Percentiles rank a stretch among this genome's conserved stretches.
Conservation (phyloP, 2,329 filamentous ascomycete species). For the Arthrobotrys iridis region DNA sequence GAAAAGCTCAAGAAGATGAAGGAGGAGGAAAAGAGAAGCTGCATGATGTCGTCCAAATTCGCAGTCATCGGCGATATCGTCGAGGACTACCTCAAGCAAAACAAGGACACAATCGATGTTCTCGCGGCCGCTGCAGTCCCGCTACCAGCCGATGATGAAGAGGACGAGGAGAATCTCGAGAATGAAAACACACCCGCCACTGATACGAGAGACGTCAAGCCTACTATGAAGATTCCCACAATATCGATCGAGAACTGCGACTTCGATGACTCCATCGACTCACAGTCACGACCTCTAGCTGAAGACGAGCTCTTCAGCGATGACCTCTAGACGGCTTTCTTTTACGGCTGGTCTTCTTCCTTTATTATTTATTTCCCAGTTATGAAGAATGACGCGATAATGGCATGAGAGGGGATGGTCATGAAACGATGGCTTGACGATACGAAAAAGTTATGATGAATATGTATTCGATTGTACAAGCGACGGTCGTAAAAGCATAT, state of each 20-base stretch:
- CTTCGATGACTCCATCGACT: conserved; percentile 15
- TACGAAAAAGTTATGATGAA: conserved; percentile 30
- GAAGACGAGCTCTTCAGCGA: conserved; percentile 43
- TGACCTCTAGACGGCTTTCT: conserved; percentile 21
- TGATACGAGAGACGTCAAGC: not conserved
- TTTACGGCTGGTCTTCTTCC: not conserved
- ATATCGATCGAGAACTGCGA: conserved; percentile 22
- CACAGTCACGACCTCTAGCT: conserved; percentile 33
- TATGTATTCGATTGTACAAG: conserved; percentile 6
- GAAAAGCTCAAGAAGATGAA: conserved; percentile 30
- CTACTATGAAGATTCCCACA: conserved; percentile 7
- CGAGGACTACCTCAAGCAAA: conserved; percentile 29
- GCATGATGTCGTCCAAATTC: conserved; percentile 33
- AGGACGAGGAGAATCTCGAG: conserved; percentile 3
- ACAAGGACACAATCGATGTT: conserved; percentile 12
- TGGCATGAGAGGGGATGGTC: not conserved
- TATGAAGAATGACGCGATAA: not conserved
- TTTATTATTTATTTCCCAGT: not conserved
- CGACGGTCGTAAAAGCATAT: conserved; percentile 18
- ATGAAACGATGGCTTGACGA: conserved; percentile 13
- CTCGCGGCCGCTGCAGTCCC: conserved; percentile 26
- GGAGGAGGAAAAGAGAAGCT: conserved; percentile 17
- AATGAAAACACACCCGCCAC: not conserved
- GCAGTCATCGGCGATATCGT: conserved; percentile 47
- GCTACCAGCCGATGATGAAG: conserved; percentile 32